Evolutionary conservation across 805 yeast species (phyloP), one percentile per base, ranked within the genome.

Genomic region (Ogataea sp.): DNA sequence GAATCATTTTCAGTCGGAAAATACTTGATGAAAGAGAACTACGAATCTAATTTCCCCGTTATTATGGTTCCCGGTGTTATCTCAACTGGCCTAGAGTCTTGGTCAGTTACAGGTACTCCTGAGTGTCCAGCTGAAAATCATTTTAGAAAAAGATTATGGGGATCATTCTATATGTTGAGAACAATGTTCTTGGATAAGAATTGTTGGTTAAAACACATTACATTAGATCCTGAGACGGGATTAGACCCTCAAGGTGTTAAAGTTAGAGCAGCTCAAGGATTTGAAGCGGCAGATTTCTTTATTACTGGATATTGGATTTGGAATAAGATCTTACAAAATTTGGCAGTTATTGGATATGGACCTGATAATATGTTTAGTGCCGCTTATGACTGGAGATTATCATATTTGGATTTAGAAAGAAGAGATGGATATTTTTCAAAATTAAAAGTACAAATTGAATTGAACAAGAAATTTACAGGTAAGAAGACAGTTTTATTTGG

Each of bases 241-340:
- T 64, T 93, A 20, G 98, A 93, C 57, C 98, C 98, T 1, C 82
- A 83, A 1, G 74, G 83, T 39, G 73, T 85, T 49, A 82, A 71
- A 49, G 56, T 93, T 20, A 68, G 98, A 41, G 94, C 97, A 0
- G 90, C 96, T 1, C 95, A 85, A 57, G 98, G 98, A 0, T 85
- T 93, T 58, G 97, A 89, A 51, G 93, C 96, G 1, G 93, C 96
- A 1, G 98, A 93, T 61, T 93, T 87, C 61, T 93, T 93, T 53
- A 79, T 93, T 60, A 85, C 97, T 3, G 98, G 98, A 0, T 93
- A 93, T 59, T 93, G 98, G 98, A 86, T 93, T 52, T 93, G 98
- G 98, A 87, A 86, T 57, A 93, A 93, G 57, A 76, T 93, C 38
- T 68, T 93, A n/a, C 96, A 90, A 59, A 93, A 93, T 53, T 65